Base-by-base conservation (phyloP, 2,329 filamentous ascomycete genomes). In the Amesomyces nigricolor region DNA sequence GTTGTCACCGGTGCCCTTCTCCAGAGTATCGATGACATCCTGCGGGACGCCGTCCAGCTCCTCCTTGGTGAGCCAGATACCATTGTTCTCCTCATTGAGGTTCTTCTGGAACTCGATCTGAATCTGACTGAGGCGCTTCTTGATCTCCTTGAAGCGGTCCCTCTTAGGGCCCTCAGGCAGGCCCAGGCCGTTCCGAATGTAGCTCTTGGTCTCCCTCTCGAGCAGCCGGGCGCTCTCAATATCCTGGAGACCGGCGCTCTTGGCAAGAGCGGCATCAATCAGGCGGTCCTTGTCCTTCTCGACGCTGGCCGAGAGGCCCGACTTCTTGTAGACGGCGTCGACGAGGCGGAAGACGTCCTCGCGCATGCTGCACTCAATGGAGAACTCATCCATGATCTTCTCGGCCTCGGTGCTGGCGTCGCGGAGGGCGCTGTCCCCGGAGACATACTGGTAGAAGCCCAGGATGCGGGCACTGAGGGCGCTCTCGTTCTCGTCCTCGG, bases 121-220 rank as follows among this genome's bases (percentile, higher is more conserved):
- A 62, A 92, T 80, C 68, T 87, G 80, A 61, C 84, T 88, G 54
- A 94, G 75, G 11, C 87, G 76, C 77, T 89, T 89, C 79, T 90
- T 89, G 72, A 92, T 91, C 70, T 87, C 87, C 76, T 91, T 92
- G 79, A 92, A 92, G 44, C 88, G 81, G 63, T 91, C 88, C 59
- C 88, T 75, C 73, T 90, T 76, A 4, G 79, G 74, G 1, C 87
- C 88, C 22, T 81, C 80, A 1, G 87, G 84, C 48, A 94, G 74
- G 3, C 83, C 83, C 46, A 94, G 73, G 13, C 89, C 89, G 68
- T 90, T 91, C 52, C 82, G 79, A 64, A 92, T 85, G 70, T 88
- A 92, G 60, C 78, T 80, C 72, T 89, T 89, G 64, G 86, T 81
- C 65, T 91, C 85, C 73, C 88, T 90, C 71, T 91, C 85, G 30